Percentiles rank a stretch among this genome's conserved stretches.
These are phyloP conservation scores for Bolboschoenoplectus hybrid DNA, from an alignment of 202 grass and related monocot species.

Conservation along the genomic window DNA sequence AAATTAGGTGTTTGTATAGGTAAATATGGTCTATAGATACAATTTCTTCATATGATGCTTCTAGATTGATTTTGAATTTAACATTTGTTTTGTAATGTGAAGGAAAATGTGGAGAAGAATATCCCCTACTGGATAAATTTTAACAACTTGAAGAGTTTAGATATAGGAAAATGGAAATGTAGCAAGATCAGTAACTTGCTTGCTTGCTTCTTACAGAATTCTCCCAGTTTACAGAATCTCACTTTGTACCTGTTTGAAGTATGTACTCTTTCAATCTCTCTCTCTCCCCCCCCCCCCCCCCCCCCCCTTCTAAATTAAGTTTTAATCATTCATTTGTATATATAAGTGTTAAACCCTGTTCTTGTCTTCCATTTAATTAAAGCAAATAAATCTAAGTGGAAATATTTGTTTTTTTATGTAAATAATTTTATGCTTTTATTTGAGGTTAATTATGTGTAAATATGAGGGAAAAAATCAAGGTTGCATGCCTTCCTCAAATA, in stretches of 20 bases:
- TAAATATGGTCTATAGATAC: not conserved
- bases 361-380: not conserved
- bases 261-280: not conserved
- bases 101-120: not conserved
- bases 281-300: not conserved
- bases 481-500: not conserved
- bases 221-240: slow-evolving; percentile 9
- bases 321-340: not conserved
- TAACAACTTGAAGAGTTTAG: not conserved
- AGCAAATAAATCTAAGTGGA: not conserved
- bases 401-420: not conserved
- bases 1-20: not conserved
- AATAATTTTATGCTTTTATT: not conserved
- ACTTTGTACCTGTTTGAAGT: not conserved
- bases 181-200: not conserved
- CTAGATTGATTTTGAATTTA: not conserved
- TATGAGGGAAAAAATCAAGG: not conserved
- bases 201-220: not conserved
- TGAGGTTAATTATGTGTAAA: not conserved
- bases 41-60: not conserved
- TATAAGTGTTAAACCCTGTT: not conserved
- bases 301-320: not conserved
- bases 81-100: not conserved
- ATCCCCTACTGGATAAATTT: not conserved
- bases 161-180: not conserved